A percentile compares a stretch with the other conserved stretches of the same genome.
Evolutionary conservation across 2,329 filamentous ascomycete species (phyloP).

Genomic region (Penicillium palitans): DNA sequence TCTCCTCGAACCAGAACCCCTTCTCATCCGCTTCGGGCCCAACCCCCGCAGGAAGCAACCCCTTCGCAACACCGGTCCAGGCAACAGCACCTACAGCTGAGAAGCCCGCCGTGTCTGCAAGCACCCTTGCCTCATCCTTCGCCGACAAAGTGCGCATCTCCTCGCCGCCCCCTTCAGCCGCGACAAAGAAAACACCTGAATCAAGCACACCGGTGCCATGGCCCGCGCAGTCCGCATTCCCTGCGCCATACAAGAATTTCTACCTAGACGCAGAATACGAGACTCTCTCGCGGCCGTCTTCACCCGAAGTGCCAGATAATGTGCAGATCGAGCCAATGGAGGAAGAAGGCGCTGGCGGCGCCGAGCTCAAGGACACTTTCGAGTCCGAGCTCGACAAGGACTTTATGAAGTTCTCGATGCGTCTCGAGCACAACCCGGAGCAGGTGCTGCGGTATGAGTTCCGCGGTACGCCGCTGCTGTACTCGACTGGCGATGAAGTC

Average conservation of each 20-base stretch:
- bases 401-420: conserved; percentile 78
- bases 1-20: conserved; percentile 52
- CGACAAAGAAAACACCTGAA: conserved; percentile 33
- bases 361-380: conserved; percentile 66
- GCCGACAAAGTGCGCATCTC: conserved; percentile 64
- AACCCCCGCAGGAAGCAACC: conserved; percentile 50
- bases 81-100: conserved; percentile 36
- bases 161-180: conserved; percentile 30
- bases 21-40: conserved; percentile 49
- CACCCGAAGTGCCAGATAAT: conserved; percentile 51
- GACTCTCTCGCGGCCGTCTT: conserved; percentile 63
- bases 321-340: conserved; percentile 47
- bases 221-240: conserved; percentile 67
- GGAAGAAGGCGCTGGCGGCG: conserved; percentile 34
- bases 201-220: conserved; percentile 69
- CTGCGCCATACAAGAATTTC: conserved; percentile 70
- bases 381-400: conserved; percentile 73
- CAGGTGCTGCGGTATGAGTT: conserved; percentile 82
- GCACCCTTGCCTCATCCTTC: conserved; percentile 73
- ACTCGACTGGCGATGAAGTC: conserved; percentile 73
- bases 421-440: conserved; percentile 76
- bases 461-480: conserved; percentile 71
- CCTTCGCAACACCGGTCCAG: conserved; percentile 57
- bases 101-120: conserved; percentile 42
- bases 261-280: conserved; percentile 93